Evolutionary conservation across 1,284 basidiomycete genomes (phyloP), one percentile per base, ranked within the genome.

Genomic region (Puccinia triticina): DNA sequence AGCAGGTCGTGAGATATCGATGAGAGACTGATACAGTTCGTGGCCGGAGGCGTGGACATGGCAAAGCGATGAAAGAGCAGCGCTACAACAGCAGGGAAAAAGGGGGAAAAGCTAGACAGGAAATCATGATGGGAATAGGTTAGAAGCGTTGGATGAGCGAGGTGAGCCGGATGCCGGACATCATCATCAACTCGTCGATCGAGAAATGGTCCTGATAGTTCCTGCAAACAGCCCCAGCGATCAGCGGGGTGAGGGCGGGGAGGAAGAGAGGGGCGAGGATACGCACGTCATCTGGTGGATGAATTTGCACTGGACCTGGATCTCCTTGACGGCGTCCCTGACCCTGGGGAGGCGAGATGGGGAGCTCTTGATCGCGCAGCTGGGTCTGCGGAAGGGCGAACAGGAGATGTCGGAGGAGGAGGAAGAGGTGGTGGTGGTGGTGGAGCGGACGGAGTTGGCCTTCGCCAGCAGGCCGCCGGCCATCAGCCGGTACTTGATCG

Each of bases 251-350:
- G 32, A 34, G 18, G 26, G 5, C 10, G 29, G 26, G 3, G 26
- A 21, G n/a, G n/a, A n/a, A n/a, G n/a, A n/a, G n/a, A n/a, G n/a
- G n/a, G n/a, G n/a, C n/a, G n/a, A n/a, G n/a, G n/a, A n/a, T n/a
- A 71, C 77, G 37, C 23, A 79, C 77, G 61, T 69, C 77, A 79
- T 79, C 16, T 48, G 59, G 40, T 79, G 77, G n/a, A 79, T 67
- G 50, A 79, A 79, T 71, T 67, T 67, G 40, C 77, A 79, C 26
- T 67, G 66, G 50, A 69, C 32, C 37, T 71, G 61, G 16, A 66
- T 37, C 21, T 77, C 55, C 53, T 59, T 34, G 48, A 79, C 43
- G 12, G 32, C 37, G 5, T 69, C 66, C 29, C 50, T 16, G 66
- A 79, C 48, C 46, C n/a, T n/a, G n/a, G n/a, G n/a, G n/a, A n/a